A percentile compares a stretch with the other conserved stretches of the same genome.
Conservation (phyloP, 768 basidiomycete genomes). For the Lentinula boryana region DNA sequence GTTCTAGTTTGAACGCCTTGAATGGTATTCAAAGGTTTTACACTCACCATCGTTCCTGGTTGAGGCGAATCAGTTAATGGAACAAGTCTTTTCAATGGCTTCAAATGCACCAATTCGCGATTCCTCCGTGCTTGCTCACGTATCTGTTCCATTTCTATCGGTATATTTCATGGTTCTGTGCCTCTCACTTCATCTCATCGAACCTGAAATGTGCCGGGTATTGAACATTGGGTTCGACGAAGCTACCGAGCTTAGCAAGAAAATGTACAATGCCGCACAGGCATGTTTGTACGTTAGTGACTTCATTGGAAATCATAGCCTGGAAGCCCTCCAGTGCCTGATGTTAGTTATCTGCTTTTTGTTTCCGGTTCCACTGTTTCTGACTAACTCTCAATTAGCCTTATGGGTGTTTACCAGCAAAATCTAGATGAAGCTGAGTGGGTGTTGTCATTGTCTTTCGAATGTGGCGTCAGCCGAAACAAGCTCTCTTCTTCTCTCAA, state of each 20-base stretch:
- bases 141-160: conserved; percentile 14
- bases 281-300: conserved; percentile 20
- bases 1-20: conserved; percentile 12
- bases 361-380: not conserved
- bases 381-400: conserved; percentile 9
- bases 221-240: conserved; percentile 12
- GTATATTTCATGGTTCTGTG: conserved; percentile 19
- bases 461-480: not conserved
- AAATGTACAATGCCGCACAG: conserved; percentile 20
- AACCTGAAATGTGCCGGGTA: conserved; percentile 12
- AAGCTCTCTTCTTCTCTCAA: not conserved
- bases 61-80: conserved; percentile 6
- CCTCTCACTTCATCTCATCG: conserved; percentile 18
- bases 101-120: not conserved
- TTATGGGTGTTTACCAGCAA: conserved; percentile 23
- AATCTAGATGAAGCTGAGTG: conserved; percentile 21
- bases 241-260: conserved; percentile 13
- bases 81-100: not conserved
- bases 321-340: conserved; percentile 20
- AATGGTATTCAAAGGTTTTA: conserved; percentile 17
- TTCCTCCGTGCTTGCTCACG: not conserved
- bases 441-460: not conserved
- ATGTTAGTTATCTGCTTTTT: conserved; percentile 12
- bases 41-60: conserved; percentile 18
- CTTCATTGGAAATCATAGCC: conserved; percentile 17